Conservation (phyloP, 164 flowering plant species). For the Umbilicus rupestris region DNA sequence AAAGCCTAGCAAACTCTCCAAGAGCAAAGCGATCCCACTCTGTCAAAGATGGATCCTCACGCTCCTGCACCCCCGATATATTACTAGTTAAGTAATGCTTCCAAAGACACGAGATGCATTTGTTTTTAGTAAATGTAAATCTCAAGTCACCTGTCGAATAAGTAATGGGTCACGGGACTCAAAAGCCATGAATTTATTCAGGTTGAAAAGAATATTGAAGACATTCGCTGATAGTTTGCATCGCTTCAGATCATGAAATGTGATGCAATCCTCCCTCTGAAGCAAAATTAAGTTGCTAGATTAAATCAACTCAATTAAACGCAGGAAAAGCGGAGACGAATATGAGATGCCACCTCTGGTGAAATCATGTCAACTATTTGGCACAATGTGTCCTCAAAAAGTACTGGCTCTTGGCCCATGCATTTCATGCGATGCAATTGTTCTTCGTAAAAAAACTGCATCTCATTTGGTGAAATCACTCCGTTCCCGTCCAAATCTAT, state of each 20-base stretch:
- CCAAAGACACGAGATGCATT: neutral
- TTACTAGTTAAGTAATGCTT: neutral
- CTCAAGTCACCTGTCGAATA: constrained; percentile 72
- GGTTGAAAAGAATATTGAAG: constrained; percentile 91
- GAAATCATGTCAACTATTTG: constrained; percentile 96
- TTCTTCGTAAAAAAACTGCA: constrained; percentile 97
- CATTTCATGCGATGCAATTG: constrained; percentile 98
- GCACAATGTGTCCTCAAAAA: constrained; percentile 89
- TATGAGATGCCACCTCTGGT: constrained; percentile 61
- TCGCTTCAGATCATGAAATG: constrained; percentile 68
- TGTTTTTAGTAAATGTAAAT: neutral
- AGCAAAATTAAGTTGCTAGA: neutral
- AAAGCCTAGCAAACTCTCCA: constrained; percentile 88
- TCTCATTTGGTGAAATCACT: constrained; percentile 71
- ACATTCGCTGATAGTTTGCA: constrained; percentile 83
- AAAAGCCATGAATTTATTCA: constrained; percentile 91
- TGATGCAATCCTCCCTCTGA: constrained; percentile 64
- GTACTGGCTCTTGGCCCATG: constrained; percentile 95
- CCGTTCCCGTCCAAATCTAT: constrained; percentile 96
- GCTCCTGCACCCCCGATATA: constrained; percentile 57
- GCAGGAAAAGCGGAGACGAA: neutral
- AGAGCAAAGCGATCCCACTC: constrained; percentile 99
- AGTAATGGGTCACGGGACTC: constrained; percentile 96
- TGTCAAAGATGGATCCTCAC: constrained; percentile 89
- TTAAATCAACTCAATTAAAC: neutral